Evolutionary conservation across 257 asterid genomes (phyloP), one percentile per base, ranked within the genome.

Genomic region (Rauvolfia tetraphylla): DNA sequence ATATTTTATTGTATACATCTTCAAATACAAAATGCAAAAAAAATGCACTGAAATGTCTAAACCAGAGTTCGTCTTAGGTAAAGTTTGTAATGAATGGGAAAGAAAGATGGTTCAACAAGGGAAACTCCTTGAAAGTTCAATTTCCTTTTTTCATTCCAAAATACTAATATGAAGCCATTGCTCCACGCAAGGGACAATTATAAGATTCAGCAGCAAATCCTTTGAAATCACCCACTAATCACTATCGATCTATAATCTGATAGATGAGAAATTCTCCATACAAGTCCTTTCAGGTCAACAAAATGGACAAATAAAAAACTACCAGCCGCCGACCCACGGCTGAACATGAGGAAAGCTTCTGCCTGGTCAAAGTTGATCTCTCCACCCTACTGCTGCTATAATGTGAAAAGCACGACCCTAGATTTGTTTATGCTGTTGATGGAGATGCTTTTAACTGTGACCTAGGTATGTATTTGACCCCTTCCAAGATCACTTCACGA

Each of bases 211-310:
- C 58, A 46, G 29, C 34, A 20, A 68, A 68, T 68, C 75, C 53
- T 76, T 36, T 48, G 10, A 58, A 57, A 77, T 70, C 63, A 70
- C 44, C 44, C 38, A 51, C 56, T 31, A 2, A 54, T 39, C 8
- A 41, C 8, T 41, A 41, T 41, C 3, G 3, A 41, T 3, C 3
- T 3, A 41, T 3, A 41, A 4, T 25, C 27, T 17, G 18, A 23
- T 44, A 48, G 20, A n/a, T 44, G 11, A 27, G 33, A 63, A 33
- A 1, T 8, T 18, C n/a, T 23, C 46, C 7, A 22, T 6, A 59
- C 9, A 46, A 39, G 76, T 71, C 81, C 5, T 78, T 8, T 36
- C 46, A 61, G 67, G 76, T 71, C 81, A 61, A 78, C 8, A n/a
- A 17, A 58, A 7, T 70, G 38, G 57, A 70, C 65, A 46, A 25